Percentiles rank a stretch among this genome's conserved stretches.
Conservation (phyloP, 139 green algal species). For the Picochlorum sp. region DNA sequence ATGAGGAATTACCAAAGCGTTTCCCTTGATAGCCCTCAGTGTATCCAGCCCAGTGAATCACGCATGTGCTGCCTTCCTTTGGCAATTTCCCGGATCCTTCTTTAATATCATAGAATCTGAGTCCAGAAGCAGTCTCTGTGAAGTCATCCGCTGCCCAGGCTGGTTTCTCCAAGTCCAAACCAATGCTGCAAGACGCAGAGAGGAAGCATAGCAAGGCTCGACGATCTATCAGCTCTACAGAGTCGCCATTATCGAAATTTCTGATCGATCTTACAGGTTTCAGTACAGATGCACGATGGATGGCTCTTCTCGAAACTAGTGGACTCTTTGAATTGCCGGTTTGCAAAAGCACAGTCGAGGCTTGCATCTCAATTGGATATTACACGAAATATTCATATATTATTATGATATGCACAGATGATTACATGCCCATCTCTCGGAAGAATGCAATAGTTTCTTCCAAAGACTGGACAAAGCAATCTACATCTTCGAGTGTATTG, state of each 20-base stretch:
- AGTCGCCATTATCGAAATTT: too few species aligned
- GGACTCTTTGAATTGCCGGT: too few species aligned
- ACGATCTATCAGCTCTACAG: too few species aligned
- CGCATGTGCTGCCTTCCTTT: slow-evolving; percentile 21
- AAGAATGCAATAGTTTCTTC: slow-evolving; percentile 86
- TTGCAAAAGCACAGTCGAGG: too few species aligned
- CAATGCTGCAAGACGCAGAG: too few species aligned
- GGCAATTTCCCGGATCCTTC: slow-evolving; percentile 11
- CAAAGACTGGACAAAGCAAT: slow-evolving; percentile 75
- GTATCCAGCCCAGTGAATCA: slow-evolving; percentile 58
- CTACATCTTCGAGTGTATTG: slow-evolving; percentile 87
- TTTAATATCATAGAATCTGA: slow-evolving; percentile 19
- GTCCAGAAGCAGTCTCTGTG: slow-evolving; percentile 7
- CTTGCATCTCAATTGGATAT: background rate
- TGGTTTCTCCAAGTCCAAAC: background rate
- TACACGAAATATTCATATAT: background rate
- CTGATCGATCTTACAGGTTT: too few species aligned
- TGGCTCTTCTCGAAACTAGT: too few species aligned
- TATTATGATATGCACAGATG: background rate
- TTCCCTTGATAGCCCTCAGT: slow-evolving; percentile 54
- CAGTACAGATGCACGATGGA: too few species aligned
- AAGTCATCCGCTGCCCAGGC: slow-evolving; percentile 11
- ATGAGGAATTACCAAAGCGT: slow-evolving; percentile 63
- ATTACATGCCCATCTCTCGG: slow-evolving; percentile 17
- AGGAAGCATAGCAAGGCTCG: too few species aligned